Base-by-base conservation (phyloP, 768 basidiomycete genomes). In the Boletus coccyginus region DNA sequence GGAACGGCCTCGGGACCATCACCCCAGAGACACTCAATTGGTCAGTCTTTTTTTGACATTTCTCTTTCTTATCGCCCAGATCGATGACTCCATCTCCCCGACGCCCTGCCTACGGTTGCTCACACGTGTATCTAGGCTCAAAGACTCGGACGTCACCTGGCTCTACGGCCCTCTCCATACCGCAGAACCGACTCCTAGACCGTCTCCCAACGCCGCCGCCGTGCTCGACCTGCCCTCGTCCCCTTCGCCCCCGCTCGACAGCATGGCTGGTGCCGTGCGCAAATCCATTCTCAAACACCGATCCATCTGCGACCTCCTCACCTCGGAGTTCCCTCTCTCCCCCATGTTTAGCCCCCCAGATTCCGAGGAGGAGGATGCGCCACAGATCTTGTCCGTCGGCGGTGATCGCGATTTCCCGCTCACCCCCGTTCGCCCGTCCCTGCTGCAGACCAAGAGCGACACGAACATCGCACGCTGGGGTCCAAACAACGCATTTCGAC, bases 81-180 rank as follows among this genome's bases (percentile, higher is more conserved):
- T 46, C 46, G 6, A 57, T 38, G 49, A 24, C 13, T 38, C 38
- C 16, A 19, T 36, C 42, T n/a, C n/a, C n/a, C n/a, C n/a, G n/a
- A n/a, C 8, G 27, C 27, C 27, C 27, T 27, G 27, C 5, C 27
- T 27, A 5, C 27, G 31, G 12, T 17, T 29, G 39, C 58, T 70
- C 40, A 69, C 64, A 3, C 36, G 14, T 13, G 29, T 29, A 7
- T 19, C 5, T 76, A 98, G 96, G 96, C 85, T 99, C 65, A 99
- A 99, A 73, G 96, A 99, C 73, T 94, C 92, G 7, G 96, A 99
- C 70, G 96, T 98, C 40, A 99, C 97, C 2, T 99, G 96, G 96
- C 83, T 99, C 1, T 98, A 99, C 66, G 96, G 96, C 0, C 96
- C 96, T 21, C 78, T 99, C 0, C 96, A 99, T 71, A 92, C 94